A percentile compares a stretch with the other conserved stretches of the same genome.
Evolutionary conservation across 768 basidiomycete genomes (phyloP).

Genomic region (Leccinum imitatum): DNA sequence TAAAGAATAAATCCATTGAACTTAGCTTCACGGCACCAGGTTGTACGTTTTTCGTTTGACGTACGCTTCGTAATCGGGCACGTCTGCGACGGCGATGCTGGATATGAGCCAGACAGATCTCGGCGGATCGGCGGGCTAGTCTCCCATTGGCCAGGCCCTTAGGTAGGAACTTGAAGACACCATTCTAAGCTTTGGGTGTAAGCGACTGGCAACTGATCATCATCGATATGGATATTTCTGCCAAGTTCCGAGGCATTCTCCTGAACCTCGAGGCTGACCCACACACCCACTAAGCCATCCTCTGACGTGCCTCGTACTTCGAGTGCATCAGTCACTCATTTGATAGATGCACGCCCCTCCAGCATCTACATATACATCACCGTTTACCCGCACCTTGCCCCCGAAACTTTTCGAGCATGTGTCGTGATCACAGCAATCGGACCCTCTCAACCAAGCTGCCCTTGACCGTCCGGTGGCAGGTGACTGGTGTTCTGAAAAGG

Average conservation of each 20-base stretch:
- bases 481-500: constrained; percentile 45
- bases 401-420: constrained; percentile 36
- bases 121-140: neutral
- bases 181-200: neutral
- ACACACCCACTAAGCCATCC: constrained; percentile 18
- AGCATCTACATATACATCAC: constrained; percentile 22
- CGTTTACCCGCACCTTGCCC: constrained; percentile 28
- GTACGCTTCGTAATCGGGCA: constrained; percentile 1
- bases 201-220: neutral
- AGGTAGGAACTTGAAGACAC: too few species aligned
- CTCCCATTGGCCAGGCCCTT: neutral
- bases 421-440: constrained; percentile 68
- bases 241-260: neutral
- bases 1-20: constrained; percentile 4
- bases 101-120: neutral
- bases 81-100: constrained; percentile 4
- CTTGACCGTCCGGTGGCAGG: constrained; percentile 67
- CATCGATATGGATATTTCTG: neutral
- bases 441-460: constrained; percentile 71
- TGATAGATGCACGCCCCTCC: constrained; percentile 14
- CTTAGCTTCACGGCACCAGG: neutral
- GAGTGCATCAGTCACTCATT: constrained; percentile 16
- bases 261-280: neutral
- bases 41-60: neutral
- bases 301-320: constrained; percentile 18